Base-by-base conservation (phyloP, 176 grass and related monocot genomes). In the Eragrostis nindensis region DNA sequence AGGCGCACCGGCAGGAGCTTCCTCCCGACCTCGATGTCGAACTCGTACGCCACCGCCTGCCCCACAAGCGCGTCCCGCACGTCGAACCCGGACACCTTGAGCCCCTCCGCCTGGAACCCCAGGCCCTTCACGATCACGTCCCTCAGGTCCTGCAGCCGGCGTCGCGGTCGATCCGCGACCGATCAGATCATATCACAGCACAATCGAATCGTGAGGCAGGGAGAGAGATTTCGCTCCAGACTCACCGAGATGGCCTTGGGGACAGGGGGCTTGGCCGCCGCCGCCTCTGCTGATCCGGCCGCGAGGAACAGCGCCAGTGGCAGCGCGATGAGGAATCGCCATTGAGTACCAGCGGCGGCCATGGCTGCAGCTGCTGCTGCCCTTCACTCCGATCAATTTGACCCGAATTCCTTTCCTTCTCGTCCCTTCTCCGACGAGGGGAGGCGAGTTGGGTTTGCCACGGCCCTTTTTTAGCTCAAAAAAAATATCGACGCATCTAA, bases 1-100 rank as follows among this genome's bases (percentile, higher is more conserved):
- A 98, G 90, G 18, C 88, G 94, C 87, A 98, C 79, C 11, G 96
- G 96, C 50, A 93, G 79, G 40, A 83, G 70, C 83, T 88, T 90
- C 85, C 74, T 82, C 56, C 91, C 96, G 24, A 95, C 87, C 87
- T 93, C 83, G 64, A 98, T 86, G 77, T 85, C 90, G 82, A 93
- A 91, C 87, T 98, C 96, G 80, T 93, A 95, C 63, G 86, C 78
- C 78, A 98, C 83, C 44, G 92, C 82, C 30, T 94, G 90, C 29
- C 96, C 92, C 54, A 98, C 96, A 61, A 84, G 88, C 47, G 88
- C 96, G 79, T 98, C 88, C 24, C 96, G 68, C 83, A 87, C 88
- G 55, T 95, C 96, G 70, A 98, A 95, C 18, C 90, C 96, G 66
- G 90, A 91, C 74, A 98, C 86, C 86, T 84, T 89, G 65, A 98